A percentile compares a stretch with the other conserved stretches of the same genome.
phyloP scores from a whole-genome alignment of 345 rosid genomes.

The Fremontodendron californicum region DNA sequence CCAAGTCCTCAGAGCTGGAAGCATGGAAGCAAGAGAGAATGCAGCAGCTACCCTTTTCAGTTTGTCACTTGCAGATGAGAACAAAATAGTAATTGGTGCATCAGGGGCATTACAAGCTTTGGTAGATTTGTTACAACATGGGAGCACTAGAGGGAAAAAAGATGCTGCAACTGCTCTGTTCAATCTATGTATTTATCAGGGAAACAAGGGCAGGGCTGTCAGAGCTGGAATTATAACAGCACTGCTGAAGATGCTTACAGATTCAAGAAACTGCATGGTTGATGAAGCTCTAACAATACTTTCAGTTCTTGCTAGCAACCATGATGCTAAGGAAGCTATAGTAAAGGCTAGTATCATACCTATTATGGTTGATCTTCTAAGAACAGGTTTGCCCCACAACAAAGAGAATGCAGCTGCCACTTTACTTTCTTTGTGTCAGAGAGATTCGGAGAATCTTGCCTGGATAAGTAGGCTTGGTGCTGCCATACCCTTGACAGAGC shows the following conservation, averaged over 20 bases:
- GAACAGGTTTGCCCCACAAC: conserved; percentile 63
- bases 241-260: conserved; percentile 61
- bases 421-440: conserved; percentile 76
- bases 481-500: conserved; percentile 68
- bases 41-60: conserved; percentile 95
- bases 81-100: conserved; percentile 84
- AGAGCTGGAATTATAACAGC: conserved; percentile 75
- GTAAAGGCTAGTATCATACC: conserved; percentile 64
- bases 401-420: conserved; percentile 80
- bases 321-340: conserved; percentile 66
- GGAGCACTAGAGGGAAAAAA: conserved; percentile 78
- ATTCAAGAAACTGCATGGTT: conserved; percentile 55
- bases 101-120: conserved; percentile 81
- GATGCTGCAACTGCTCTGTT: conserved; percentile 94
- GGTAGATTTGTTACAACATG: conserved; percentile 67
- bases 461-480: conserved; percentile 76
- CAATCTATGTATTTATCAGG: conserved; percentile 78
- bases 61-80: conserved; percentile 81
- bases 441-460: conserved; percentile 65
- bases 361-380: conserved; percentile 50
- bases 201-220: conserved; percentile 83
- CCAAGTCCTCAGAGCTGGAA: conserved; percentile 79
- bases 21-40: conserved; percentile 84
- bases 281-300: conserved; percentile 82
- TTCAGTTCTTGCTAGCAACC: conserved; percentile 68